These are phyloP conservation scores for Orbilia blumenaviensis DNA, from an alignment of 2,329 filamentous ascomycete genomes.

Conservation along the genomic window DNA sequence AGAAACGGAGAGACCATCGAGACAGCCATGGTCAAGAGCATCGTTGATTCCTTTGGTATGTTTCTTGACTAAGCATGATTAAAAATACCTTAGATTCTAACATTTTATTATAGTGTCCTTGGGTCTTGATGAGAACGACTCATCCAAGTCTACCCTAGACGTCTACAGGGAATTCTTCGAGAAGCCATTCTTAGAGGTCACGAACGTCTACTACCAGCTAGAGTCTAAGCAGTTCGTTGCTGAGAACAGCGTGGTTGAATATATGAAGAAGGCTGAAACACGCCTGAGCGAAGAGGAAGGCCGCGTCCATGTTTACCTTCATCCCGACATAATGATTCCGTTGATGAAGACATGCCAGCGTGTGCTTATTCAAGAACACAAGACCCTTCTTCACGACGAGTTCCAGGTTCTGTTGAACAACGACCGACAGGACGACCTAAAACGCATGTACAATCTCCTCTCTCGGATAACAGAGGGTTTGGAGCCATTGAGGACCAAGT, in stretches of 20 bases:
- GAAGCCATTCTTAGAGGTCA: slow-evolving; percentile 86
- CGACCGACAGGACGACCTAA: slow-evolving; percentile 93
- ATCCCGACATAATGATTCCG: slow-evolving; percentile 83
- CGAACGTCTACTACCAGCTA: slow-evolving; percentile 83
- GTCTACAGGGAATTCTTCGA: slow-evolving; percentile 95
- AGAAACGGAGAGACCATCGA: slow-evolving; percentile 97
- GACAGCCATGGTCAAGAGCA: slow-evolving; percentile 93
- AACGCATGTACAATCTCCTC: slow-evolving; percentile 92
- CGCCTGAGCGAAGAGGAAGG: slow-evolving; percentile 92
- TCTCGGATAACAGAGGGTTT: slow-evolving; percentile 89
- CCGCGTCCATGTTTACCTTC: slow-evolving; percentile 88
- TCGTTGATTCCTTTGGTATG: slow-evolving; percentile 82
- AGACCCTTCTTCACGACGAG: slow-evolving; percentile 85
- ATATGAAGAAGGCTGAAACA: slow-evolving; percentile 98
- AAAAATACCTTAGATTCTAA: background rate
- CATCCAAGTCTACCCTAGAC: slow-evolving; percentile 91
- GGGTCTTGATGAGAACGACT: slow-evolving; percentile 90
- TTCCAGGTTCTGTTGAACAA: slow-evolving; percentile 94
- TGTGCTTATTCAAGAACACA: slow-evolving; percentile 89
- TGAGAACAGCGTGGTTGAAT: slow-evolving; percentile 97
- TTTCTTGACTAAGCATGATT: background rate
- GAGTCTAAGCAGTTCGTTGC: slow-evolving; percentile 95
- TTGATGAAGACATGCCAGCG: slow-evolving; percentile 89
- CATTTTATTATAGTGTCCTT: slow-evolving; percentile 71
- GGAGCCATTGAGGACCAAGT: slow-evolving; percentile 84